Evolutionary conservation across 495 filamentous ascomycete genomes (phyloP), one percentile per base, ranked within the genome.

Genomic region (Penicillium arizonense): DNA sequence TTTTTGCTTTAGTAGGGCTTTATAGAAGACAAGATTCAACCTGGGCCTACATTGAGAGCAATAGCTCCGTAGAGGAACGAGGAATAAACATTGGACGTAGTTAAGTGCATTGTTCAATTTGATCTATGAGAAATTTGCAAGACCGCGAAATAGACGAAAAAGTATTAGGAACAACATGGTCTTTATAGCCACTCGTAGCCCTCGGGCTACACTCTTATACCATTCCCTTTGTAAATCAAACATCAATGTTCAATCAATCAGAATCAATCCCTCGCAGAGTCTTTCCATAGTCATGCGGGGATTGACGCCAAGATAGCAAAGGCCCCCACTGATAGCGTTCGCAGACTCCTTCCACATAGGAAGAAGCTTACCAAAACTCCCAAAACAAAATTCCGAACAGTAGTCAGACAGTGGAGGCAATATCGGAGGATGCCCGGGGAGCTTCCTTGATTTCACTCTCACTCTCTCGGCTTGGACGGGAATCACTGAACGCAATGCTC

Each of bases 401-500:
- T 10, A 30, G 8, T 30, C 7, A 30, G 28, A 2, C 28, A 30
- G 28, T 30, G 0, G 28, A 5, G 2, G 28, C 6, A 30, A 8
- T 9, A 7, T 30, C 8, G 8, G 23, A 24, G 23, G 28, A 30
- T 30, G 9, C 5, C 8, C 28, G 28, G 9, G 28, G 28, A 5
- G 8, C 28, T 30, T 30, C 28, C 28, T 10, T 8, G 28, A 8
- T 7, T 7, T 10, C 28, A 30, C 5, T 0, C 8, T 56, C 46
- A 16, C 26, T 46, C 32, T 50, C 42, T 35, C 47, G 23, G 42
- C 35, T 50, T 1, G 47, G 40, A 26, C 57, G 53, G 32, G 35
- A 40, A 18, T 61, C 57, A 53, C 61, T 64, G 33, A 64, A 58
- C 3, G 60, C 60, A 14, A 59, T 26, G 37, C 46, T 57, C 53